Base-by-base conservation (phyloP, 164 flowering plant genomes). In the Kalanchoe fedtschenkoi region DNA sequence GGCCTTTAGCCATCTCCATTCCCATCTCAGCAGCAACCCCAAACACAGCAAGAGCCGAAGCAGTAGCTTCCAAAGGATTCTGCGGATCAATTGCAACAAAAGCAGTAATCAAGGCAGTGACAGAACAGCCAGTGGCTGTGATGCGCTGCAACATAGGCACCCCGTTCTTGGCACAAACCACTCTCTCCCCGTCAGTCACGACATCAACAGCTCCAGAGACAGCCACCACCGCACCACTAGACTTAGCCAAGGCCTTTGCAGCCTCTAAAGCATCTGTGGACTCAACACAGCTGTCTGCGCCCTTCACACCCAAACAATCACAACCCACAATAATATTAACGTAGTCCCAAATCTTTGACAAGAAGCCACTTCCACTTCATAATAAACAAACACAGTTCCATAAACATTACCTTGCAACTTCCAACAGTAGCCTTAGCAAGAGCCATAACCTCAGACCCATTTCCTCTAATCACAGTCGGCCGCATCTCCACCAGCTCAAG, bases 71-170 rank as follows among this genome's bases (percentile, higher is more conserved):
- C 16, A 93, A 70, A 26, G 87, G 70, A 69, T 75, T 80, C 7
- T 11, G 68, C 14, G 87, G 86, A 62, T 86, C 81, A 37, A 78
- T 71, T 38, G 95, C 86, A 69, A 89, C 81, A 71, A 86, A 89
- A 38, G 97, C 97, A 17, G 97, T 84, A 47, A 93, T 87, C 29
- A 93, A 83, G 34, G 95, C 98, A 21, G 97, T 83, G 57, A 89
- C 97, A 0, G 97, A 76, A 54, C 98, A 89, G 15, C 98, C 97
- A 0, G 97, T 83, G 11, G 97, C 97, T 14, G 95, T 89, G 34
- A 88, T 86, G 66, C 59, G 68, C 60, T 85, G 96, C 90, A 93
- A 54, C 92, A 93, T 80, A 13, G 86, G 64, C 22, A 90, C 96
- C 13, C 97, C 98, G 65, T 89, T 93, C 59, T 65, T 76, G 22